Conservation (phyloP, 2,329 filamentous ascomycete genomes). For the Fusarium odoratissimum region DNA sequence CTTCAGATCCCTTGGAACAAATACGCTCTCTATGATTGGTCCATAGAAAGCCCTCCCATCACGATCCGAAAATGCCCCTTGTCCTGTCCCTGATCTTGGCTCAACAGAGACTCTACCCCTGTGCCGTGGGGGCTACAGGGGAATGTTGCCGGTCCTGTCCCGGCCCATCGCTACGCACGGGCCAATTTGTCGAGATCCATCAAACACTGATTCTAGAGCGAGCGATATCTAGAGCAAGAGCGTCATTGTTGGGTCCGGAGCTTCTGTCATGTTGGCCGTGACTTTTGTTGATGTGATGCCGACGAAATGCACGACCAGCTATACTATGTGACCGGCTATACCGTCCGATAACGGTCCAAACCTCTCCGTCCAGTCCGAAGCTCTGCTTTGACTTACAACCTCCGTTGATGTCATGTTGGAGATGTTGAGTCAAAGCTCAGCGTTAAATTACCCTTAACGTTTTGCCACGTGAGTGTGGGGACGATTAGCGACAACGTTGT, state of each 20-base stretch:
- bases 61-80: constrained; percentile 35
- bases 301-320: neutral
- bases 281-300: constrained; percentile 6
- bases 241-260: constrained; percentile 37
- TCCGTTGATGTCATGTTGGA: constrained; percentile 20
- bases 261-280: constrained; percentile 12
- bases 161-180: constrained; percentile 40
- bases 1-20: constrained; percentile 30
- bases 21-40: constrained; percentile 40
- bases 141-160: constrained; percentile 26
- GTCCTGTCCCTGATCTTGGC: constrained; percentile 37
- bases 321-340: neutral
- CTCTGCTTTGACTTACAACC: constrained; percentile 23
- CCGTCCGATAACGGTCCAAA: neutral
- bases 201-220: constrained; percentile 15
- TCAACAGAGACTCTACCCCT: constrained; percentile 29
- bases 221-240: constrained; percentile 25
- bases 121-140: constrained; percentile 39
- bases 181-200: constrained; percentile 33
- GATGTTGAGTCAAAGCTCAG: constrained; percentile 9
- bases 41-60: constrained; percentile 11
- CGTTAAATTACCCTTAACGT: neutral
- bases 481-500: constrained; percentile 29
- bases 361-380: neutral
- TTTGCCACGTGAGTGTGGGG: constrained; percentile 44